phyloP scores from a whole-genome alignment of 106 monocot genomes.

The Chionographis japonica region DNA sequence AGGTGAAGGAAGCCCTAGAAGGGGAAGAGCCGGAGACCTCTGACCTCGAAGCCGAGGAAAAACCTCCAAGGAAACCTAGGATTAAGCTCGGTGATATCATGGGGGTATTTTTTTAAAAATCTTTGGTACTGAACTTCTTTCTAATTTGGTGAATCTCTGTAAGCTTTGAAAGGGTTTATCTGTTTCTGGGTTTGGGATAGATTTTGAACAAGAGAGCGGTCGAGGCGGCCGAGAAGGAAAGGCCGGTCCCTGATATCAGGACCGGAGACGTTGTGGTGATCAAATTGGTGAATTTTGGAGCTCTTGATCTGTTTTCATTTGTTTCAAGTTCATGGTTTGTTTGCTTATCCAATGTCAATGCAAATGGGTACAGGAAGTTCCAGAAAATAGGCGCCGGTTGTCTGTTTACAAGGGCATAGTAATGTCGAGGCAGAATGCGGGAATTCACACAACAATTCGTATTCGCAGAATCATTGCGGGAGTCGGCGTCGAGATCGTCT shows the following conservation, averaged over 20 bases:
- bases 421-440: conserved; percentile 50
- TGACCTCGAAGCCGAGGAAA: conserved; percentile 17
- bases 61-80: conserved; percentile 39
- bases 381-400: conserved; percentile 33
- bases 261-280: conserved; percentile 70
- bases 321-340: too few species aligned
- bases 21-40: conserved; percentile 1
- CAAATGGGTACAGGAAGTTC: conserved; percentile 36
- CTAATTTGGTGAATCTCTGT: not conserved
- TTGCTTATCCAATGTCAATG: not conserved
- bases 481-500: conserved; percentile 51
- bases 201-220: conserved; percentile 65
- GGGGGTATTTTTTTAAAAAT: conserved; percentile 38
- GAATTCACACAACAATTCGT: conserved; percentile 44
- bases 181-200: conserved; percentile 15
- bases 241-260: conserved; percentile 68
- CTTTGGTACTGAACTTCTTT: not conserved
- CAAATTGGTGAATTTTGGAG: conserved; percentile 35
- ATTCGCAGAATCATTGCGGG: conserved; percentile 49
- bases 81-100: conserved; percentile 71
- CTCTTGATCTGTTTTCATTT: too few species aligned
- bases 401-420: conserved; percentile 51
- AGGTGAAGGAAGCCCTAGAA: not conserved
- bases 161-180: not conserved
- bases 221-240: conserved; percentile 49